Evolutionary conservation across 2,329 filamentous ascomycete genomes (phyloP).

Genomic region (Fusarium euwallaceae): DNA sequence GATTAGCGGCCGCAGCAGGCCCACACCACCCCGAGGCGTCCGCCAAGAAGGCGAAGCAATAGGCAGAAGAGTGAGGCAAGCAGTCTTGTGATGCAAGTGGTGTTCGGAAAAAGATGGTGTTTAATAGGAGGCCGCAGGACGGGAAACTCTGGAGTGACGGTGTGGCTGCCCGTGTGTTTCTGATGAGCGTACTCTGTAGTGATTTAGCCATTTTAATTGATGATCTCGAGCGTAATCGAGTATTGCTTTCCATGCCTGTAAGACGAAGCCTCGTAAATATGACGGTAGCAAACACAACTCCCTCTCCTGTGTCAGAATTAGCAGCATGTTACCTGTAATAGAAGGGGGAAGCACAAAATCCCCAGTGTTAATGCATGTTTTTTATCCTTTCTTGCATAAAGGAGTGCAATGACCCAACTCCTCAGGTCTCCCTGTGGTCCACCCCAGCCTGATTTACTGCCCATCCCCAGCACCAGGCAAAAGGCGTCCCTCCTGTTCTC

Average conservation of each 20-base stretch:
- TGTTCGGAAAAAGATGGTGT: background rate
- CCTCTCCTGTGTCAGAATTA: background rate
- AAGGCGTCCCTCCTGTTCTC: background rate
- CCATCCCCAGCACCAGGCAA: background rate
- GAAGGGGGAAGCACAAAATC: background rate
- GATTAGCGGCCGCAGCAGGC: slow-evolving; percentile 9
- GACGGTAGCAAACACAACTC: background rate
- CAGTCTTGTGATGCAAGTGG: background rate
- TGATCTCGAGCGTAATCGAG: background rate
- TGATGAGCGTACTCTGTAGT: background rate
- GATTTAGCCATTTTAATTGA: background rate
- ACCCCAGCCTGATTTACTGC: background rate
- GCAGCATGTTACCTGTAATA: background rate
- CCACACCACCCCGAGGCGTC: background rate
- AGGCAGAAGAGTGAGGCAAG: background rate
- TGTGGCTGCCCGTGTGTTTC: background rate
- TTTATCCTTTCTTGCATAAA: slow-evolving; percentile 1
- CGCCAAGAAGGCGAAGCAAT: background rate
- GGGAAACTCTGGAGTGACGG: background rate
- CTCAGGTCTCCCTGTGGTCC: background rate
- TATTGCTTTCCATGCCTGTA: background rate
- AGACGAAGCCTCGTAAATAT: background rate
- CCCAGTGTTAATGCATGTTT: background rate
- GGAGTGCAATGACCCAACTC: background rate
- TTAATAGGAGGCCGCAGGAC: background rate